Base-by-base conservation (phyloP, 1,139 yeast genomes). In the Taphrina confusa region DNA sequence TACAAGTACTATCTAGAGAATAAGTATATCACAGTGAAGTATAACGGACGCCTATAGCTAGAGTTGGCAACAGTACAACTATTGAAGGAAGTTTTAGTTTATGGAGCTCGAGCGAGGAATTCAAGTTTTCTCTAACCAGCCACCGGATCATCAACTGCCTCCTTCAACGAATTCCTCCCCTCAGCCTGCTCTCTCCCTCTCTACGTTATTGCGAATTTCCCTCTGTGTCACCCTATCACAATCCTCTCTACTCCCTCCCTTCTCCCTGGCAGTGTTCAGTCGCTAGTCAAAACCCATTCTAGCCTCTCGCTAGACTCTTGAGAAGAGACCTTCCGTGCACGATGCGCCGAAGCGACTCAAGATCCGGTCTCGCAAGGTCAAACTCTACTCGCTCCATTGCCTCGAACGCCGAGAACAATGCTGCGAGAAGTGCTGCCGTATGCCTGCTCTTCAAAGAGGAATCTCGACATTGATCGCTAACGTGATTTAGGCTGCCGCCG, bases 401-500 rank as follows among this genome's bases (percentile, higher is more conserved):
- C 28, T 54, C 58, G 23, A 45, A 54, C 5, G 58, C 58, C 25
- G 51, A 54, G 31, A 11, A 33, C 5, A 54, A 54, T 46, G 58
- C 58, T 16, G 22, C 44, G 3, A 23, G 51, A 14, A 42, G 51
- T 11, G 58, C 58, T 23, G 58, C 58, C 20, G 58, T 54, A 54
- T 11, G 51, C 18, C n/a, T 14, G 12, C 23, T 33, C 11, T 23
- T n/a, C n/a, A n/a, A n/a, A n/a, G 6, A 5, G 5, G 22, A n/a
- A 5, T 5, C 5, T 12, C 14, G 44, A 4, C 5, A 39, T 5
- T 5, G 11, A 23, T 42, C 14, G 3, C 30, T 27, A 9, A 27
- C 9, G 20, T 23, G 14, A 20, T 33, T 28, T 28, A 54, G 58
- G 58, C 58, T 30, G 58, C 58, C 44, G 58, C 58, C n/a, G 50